phyloP scores from a whole-genome alignment of 2,329 filamentous ascomycete genomes.

The Graphilbum fragrans region DNA sequence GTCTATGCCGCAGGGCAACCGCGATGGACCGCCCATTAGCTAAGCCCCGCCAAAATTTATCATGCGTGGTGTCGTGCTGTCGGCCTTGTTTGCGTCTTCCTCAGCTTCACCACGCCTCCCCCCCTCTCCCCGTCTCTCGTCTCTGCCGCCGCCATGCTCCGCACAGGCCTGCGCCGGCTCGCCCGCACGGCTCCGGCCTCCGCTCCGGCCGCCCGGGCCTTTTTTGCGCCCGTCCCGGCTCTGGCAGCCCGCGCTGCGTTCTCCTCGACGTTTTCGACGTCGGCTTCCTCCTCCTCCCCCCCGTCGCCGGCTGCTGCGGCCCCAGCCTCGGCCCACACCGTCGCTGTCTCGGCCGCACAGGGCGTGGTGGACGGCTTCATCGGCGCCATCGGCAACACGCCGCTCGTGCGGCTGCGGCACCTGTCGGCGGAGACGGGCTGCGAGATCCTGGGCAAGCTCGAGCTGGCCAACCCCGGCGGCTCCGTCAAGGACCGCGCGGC shows the following conservation, averaged over 20 bases:
- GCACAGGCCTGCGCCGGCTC: slow-evolving; percentile 55
- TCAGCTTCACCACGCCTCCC: no score
- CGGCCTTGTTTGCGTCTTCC: no score
- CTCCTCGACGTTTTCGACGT: slow-evolving; percentile 21
- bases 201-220: slow-evolving; percentile 18
- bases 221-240: slow-evolving; percentile 36
- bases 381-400: slow-evolving; percentile 96
- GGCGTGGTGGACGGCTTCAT: slow-evolving; percentile 67
- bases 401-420: slow-evolving; percentile 77
- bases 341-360: slow-evolving; percentile 69
- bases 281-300: slow-evolving; percentile 1
- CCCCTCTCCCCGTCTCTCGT: no score
- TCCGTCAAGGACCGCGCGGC: slow-evolving; percentile 94
- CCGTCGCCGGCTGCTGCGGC: slow-evolving; percentile 14
- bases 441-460: slow-evolving; percentile 89
- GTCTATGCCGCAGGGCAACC: no score
- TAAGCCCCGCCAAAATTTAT: no score
- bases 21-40: no score
- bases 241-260: slow-evolving; percentile 54
- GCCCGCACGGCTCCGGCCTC: slow-evolving; percentile 31
- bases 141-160: slow-evolving; percentile 44
- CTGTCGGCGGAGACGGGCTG: slow-evolving; percentile 88
- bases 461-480: slow-evolving; percentile 97
- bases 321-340: slow-evolving; percentile 44
- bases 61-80: no score